Conservation (phyloP, 2,329 filamentous ascomycete genomes). For the Cytospora piceae region DNA sequence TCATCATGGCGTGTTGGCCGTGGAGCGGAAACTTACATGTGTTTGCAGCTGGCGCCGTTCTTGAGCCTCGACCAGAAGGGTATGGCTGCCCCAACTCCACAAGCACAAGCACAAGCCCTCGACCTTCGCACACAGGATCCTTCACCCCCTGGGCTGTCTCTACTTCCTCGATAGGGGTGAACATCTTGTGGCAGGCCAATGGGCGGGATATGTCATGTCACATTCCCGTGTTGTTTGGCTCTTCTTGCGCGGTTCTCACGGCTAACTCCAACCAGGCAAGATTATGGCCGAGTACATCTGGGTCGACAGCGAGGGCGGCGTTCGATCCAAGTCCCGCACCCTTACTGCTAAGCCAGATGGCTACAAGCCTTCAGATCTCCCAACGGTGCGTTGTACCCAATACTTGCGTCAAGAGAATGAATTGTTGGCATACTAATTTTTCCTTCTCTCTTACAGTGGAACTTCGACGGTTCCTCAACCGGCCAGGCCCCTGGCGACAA, state of each 20-base stretch:
- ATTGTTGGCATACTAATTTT: neutral
- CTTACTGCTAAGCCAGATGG: constrained; percentile 49
- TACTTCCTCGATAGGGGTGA: neutral
- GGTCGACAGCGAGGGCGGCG: constrained; percentile 82
- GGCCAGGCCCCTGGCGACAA: constrained; percentile 78
- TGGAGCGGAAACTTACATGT: constrained; percentile 1
- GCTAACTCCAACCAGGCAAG: neutral
- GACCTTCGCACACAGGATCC: neutral
- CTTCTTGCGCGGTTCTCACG: neutral
- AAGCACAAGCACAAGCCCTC: neutral
- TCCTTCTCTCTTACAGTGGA: constrained; percentile 19
- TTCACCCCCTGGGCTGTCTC: neutral
- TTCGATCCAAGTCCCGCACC: constrained; percentile 84
- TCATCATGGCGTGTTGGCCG: neutral
- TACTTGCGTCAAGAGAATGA: neutral
- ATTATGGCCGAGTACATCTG: constrained; percentile 74
- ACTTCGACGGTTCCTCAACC: constrained; percentile 75
- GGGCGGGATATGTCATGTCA: neutral
- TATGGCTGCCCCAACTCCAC: neutral
- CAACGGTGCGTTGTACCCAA: constrained; percentile 36
- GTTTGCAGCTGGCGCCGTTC: constrained; percentile 2
- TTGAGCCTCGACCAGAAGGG: constrained; percentile 3
- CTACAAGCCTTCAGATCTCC: constrained; percentile 56
- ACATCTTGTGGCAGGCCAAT: neutral
- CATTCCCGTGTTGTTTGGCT: neutral